Conservation (phyloP, 2,329 filamentous ascomycete species). For the Xylaria sp. region DNA sequence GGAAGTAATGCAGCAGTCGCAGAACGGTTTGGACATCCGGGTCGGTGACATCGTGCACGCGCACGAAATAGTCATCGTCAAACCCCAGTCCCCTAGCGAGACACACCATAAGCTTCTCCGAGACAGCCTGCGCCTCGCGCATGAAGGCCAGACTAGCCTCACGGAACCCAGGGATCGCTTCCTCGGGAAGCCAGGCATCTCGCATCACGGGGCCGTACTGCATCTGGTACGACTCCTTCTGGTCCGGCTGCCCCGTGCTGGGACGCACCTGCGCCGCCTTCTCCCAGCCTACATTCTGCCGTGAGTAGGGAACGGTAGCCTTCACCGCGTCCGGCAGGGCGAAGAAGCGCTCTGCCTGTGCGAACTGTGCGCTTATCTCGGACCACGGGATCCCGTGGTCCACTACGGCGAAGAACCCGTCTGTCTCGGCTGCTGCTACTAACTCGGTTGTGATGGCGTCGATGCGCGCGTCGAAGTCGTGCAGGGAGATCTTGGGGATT, state of each 20-base stretch:
- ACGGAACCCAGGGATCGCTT: conserved; percentile 60
- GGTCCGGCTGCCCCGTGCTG: conserved; percentile 66
- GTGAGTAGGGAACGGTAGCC: conserved; percentile 63
- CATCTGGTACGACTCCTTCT: conserved; percentile 71
- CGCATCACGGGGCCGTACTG: conserved; percentile 67
- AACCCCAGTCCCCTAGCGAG: conserved; percentile 68
- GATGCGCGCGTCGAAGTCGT: conserved; percentile 62
- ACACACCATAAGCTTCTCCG: conserved; percentile 66
- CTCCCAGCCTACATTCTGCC: conserved; percentile 69
- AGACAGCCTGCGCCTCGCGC: conserved; percentile 61
- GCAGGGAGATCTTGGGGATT: conserved; percentile 64
- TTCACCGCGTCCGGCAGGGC: conserved; percentile 61
- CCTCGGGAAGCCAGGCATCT: conserved; percentile 62
- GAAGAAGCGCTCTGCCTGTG: conserved; percentile 63
- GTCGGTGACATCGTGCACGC: conserved; percentile 60
- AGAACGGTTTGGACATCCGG: conserved; percentile 65
- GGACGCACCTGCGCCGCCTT: conserved; percentile 67
- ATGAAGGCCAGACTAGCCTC: conserved; percentile 61
- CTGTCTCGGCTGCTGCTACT: conserved; percentile 63
- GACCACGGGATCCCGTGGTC: conserved; percentile 63
- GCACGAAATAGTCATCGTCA: conserved; percentile 64
- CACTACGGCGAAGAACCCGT: conserved; percentile 68
- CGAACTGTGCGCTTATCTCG: conserved; percentile 63
- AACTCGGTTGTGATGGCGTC: conserved; percentile 64
- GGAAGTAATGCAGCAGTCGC: conserved; percentile 67